Percentiles rank a stretch among this genome's conserved stretches.
These are phyloP conservation scores for Arbutus unedo DNA, from an alignment of 148 eudicot species.

Conservation along the genomic window DNA sequence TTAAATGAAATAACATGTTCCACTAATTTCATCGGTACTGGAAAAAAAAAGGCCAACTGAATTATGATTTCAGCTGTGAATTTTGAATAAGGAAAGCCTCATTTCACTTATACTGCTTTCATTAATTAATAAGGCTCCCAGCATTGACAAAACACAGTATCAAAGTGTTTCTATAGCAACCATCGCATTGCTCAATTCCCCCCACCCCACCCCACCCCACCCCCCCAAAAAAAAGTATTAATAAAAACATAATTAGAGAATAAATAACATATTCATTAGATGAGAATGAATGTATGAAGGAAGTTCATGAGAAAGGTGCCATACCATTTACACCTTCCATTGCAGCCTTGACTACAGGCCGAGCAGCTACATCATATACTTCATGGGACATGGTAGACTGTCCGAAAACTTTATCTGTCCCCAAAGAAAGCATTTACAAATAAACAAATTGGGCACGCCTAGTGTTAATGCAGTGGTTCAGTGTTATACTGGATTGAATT, in stretches of 20 bases:
- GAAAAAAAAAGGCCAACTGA: neutral
- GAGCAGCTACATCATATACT: constrained; percentile 90
- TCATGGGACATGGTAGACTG: constrained; percentile 69
- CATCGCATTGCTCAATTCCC: neutral
- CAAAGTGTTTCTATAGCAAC: neutral
- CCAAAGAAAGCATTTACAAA: neutral
- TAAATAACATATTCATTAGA: neutral
- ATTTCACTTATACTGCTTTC: neutral
- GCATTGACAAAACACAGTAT: neutral
- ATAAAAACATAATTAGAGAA: too few species aligned
- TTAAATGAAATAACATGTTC: constrained; percentile 10
- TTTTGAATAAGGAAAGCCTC: neutral
- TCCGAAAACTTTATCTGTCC: constrained; percentile 90
- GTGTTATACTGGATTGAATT: neutral
- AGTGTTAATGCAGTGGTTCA: neutral
- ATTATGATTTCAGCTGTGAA: neutral
- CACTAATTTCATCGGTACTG: neutral
- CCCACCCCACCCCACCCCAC: neutral
- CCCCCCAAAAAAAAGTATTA: too few species aligned
- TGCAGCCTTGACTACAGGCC: constrained; percentile 87
- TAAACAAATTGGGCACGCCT: neutral
- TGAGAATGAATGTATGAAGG: neutral
- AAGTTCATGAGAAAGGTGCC: constrained; percentile 14
- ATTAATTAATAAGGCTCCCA: neutral
- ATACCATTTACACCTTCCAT: constrained; percentile 98